Evolutionary conservation across 352 stramenopile species (phyloP).

Genomic region (Phytopythium boreale): DNA sequence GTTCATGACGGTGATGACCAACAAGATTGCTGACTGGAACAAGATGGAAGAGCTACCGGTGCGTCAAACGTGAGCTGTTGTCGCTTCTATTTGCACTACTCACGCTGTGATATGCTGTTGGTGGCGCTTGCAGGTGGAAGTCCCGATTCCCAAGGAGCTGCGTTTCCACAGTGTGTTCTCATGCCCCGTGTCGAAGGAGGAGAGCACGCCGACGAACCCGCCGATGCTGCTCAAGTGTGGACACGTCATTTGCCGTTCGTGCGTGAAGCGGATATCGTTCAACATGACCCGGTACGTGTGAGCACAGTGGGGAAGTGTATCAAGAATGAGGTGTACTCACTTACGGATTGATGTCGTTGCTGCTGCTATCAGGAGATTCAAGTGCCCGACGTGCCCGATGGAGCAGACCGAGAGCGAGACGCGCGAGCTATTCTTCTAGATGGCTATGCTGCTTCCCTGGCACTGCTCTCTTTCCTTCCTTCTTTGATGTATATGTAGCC

Average conservation of each 20-base stretch:
- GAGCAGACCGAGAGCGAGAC: slow-evolving; percentile 79
- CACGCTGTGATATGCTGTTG: not conserved
- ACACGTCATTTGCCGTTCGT: slow-evolving; percentile 80
- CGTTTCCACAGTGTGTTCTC: slow-evolving; percentile 88
- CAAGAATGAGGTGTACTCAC: not conserved
- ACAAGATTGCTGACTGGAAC: slow-evolving; percentile 72
- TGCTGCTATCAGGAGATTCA: slow-evolving; percentile 61
- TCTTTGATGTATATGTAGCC: slow-evolving; percentile 1
- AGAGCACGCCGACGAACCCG: slow-evolving; percentile 79
- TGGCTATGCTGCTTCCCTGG: not conserved
- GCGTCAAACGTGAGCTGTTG: slow-evolving; percentile 1
- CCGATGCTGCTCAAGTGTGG: slow-evolving; percentile 86
- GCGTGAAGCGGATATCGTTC: slow-evolving; percentile 77
- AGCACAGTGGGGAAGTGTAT: not conserved
- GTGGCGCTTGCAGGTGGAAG: slow-evolving; percentile 44
- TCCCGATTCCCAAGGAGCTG: slow-evolving; percentile 74
- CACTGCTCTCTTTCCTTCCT: not conserved
- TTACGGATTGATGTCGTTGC: slow-evolving; percentile 7
- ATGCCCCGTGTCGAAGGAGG: slow-evolving; percentile 85
- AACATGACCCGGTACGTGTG: slow-evolving; percentile 66
- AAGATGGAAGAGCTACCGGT: slow-evolving; percentile 74
- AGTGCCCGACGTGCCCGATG: slow-evolving; percentile 84
- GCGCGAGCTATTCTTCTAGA: slow-evolving; percentile 67
- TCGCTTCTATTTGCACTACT: not conserved
- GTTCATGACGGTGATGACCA: slow-evolving; percentile 74